Evolutionary conservation across 768 basidiomycete species (phyloP).

Genomic region (Termitomyces titanicus): DNA sequence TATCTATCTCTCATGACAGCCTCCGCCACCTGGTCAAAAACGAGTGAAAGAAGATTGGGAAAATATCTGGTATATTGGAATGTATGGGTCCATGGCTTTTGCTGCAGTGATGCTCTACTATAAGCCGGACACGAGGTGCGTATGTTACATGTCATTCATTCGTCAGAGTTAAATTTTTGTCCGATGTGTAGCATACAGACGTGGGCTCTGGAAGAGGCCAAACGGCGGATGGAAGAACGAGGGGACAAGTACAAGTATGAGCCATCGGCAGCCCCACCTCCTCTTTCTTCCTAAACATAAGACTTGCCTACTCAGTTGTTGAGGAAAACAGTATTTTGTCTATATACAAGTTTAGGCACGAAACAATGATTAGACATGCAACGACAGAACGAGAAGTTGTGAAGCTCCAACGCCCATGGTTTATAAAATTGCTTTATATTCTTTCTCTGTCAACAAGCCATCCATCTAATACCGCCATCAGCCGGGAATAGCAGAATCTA

Average conservation of each 20-base stretch:
- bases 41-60: slow-evolving; percentile 91
- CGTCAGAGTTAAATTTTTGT: slow-evolving; percentile 1
- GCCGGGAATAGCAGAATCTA: not conserved
- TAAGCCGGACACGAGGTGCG: slow-evolving; percentile 91
- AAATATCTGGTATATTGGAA: slow-evolving; percentile 83
- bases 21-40: slow-evolving; percentile 76
- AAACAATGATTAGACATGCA: not conserved
- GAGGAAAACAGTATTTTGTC: slow-evolving; percentile 1
- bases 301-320: slow-evolving; percentile 1
- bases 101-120: slow-evolving; percentile 79
- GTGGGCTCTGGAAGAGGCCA: slow-evolving; percentile 91
- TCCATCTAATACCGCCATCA: slow-evolving; percentile 49
- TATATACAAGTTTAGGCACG: slow-evolving; percentile 4
- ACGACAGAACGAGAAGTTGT: not conserved
- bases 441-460: slow-evolving; percentile 64
- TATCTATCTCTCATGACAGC: slow-evolving; percentile 38
- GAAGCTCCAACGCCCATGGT: slow-evolving; percentile 13
- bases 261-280: slow-evolving; percentile 37
- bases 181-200: slow-evolving; percentile 67
- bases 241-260: slow-evolving; percentile 87
- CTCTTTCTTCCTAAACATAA: slow-evolving; percentile 20
- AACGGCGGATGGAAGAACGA: slow-evolving; percentile 87
- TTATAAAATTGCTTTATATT: slow-evolving; percentile 54
- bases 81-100: slow-evolving; percentile 84
- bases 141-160: not conserved